A percentile compares a stretch with the other conserved stretches of the same genome.
Conservation (phyloP, 129 eudicot species). For the Arctium lappa region DNA sequence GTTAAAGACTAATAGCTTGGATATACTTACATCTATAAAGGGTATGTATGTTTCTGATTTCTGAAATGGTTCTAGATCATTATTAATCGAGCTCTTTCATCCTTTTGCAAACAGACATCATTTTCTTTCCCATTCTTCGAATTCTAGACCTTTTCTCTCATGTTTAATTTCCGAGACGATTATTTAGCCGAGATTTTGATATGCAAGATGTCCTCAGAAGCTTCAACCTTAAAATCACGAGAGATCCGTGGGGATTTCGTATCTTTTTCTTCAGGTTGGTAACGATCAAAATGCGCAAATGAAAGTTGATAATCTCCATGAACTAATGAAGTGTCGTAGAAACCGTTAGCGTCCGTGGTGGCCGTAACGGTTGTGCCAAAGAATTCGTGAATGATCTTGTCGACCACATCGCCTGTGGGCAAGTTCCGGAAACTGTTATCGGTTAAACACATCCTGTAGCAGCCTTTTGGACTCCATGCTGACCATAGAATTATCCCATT, state of each 20-base stretch:
- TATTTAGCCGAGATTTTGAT: conserved; percentile 16
- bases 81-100: no score
- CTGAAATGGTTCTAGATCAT: no score
- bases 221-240: conserved; percentile 20
- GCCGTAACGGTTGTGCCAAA: not conserved
- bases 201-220: conserved; percentile 6
- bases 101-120: no score
- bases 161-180: not conserved
- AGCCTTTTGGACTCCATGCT: conserved; percentile 41
- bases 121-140: no score
- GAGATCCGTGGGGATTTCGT: not conserved
- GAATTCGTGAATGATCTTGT: conserved; percentile 29
- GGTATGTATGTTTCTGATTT: no score
- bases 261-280: not conserved
- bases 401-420: conserved; percentile 58
- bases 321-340: conserved; percentile 36
- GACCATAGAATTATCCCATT: conserved; percentile 72
- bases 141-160: not conserved
- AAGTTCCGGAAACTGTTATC: conserved; percentile 51
- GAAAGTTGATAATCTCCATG: conserved; percentile 62
- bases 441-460: conserved; percentile 49
- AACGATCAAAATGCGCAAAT: not conserved
- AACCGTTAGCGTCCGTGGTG: conserved; percentile 49
- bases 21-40: no score
- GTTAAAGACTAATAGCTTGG: not conserved